These are phyloP conservation scores for Rhododendron williamsianum DNA, from an alignment of 148 eudicot species.

Conservation along the genomic window DNA sequence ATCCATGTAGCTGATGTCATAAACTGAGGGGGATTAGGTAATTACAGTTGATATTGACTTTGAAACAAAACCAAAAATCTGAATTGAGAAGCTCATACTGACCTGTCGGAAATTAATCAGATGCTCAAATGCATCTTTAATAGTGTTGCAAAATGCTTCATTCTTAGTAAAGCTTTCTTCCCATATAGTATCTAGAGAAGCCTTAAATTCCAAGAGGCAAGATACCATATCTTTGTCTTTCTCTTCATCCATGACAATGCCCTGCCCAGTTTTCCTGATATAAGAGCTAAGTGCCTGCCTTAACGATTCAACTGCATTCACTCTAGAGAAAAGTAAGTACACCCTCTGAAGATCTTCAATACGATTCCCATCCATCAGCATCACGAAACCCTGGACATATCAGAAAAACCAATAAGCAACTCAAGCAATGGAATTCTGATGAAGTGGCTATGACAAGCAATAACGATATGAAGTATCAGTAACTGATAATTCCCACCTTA, in stretches of 20 bases:
- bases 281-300: conserved; percentile 69
- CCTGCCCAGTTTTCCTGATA: conserved; percentile 77
- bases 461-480: background rate
- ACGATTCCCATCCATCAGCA: conserved; percentile 84
- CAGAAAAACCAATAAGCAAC: conserved; percentile 2
- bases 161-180: conserved; percentile 88
- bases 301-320: conserved; percentile 77
- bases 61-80: background rate
- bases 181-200: conserved; percentile 76
- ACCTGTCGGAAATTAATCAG: conserved; percentile 96
- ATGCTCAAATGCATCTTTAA: conserved; percentile 95
- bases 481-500: conserved; percentile 42
- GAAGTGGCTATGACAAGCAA: background rate
- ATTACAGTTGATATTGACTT: background rate
- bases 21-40: background rate
- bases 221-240: conserved; percentile 96
- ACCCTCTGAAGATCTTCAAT: conserved; percentile 79
- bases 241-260: conserved; percentile 88
- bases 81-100: conserved; percentile 5
- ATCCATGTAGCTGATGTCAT: background rate
- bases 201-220: conserved; percentile 83
- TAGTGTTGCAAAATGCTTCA: conserved; percentile 79
- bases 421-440: conserved; percentile 1
- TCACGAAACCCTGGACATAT: conserved; percentile 68
- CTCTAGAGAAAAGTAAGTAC: conserved; percentile 66